Percentiles rank a stretch among this genome's conserved stretches.
Conservation (phyloP, 2,329 filamentous ascomycete genomes). For the Trichothecium sympodiale region DNA sequence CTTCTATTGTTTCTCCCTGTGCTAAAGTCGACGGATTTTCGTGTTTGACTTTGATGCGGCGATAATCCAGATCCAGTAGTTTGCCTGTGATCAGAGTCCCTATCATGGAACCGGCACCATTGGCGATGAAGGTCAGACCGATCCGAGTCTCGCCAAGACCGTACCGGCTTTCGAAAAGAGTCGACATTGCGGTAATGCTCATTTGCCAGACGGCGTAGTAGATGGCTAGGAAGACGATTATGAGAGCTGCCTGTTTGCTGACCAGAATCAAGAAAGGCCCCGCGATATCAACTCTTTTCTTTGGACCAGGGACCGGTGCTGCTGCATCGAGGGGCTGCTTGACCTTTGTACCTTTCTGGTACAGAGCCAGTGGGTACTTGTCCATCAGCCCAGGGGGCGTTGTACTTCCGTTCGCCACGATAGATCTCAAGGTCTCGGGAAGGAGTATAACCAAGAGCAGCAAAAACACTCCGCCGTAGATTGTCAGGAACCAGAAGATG, state of each 20-base stretch:
- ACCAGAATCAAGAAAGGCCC: slow-evolving; percentile 35
- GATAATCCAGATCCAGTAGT: slow-evolving; percentile 40
- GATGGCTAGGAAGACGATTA: slow-evolving; percentile 35
- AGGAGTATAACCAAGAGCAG: slow-evolving; percentile 19
- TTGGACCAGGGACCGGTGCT: not conserved
- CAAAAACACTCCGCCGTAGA: slow-evolving; percentile 27
- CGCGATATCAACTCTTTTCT: slow-evolving; percentile 29
- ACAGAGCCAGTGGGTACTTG: slow-evolving; percentile 19
- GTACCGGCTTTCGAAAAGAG: slow-evolving; percentile 32
- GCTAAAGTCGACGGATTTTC: too few species aligned
- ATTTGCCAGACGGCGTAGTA: slow-evolving; percentile 46
- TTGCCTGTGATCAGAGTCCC: slow-evolving; percentile 40
- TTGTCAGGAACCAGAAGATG: slow-evolving; percentile 43
- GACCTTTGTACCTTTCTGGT: slow-evolving; percentile 18
- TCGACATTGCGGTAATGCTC: slow-evolving; percentile 41
- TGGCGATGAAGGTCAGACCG: slow-evolving; percentile 41
- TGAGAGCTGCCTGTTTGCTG: slow-evolving; percentile 28
- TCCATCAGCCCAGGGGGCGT: slow-evolving; percentile 2
- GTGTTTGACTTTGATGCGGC: slow-evolving; percentile 19
- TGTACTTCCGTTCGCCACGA: slow-evolving; percentile 17
- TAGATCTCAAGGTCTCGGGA: slow-evolving; percentile 17
- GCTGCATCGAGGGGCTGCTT: slow-evolving; percentile 7
- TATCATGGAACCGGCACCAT: slow-evolving; percentile 41
- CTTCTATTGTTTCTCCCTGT: too few species aligned
- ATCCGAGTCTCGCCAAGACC: slow-evolving; percentile 30